phyloP scores from a whole-genome alignment of 73 alveolate genomes.

The Tetrahymena borealis region DNA sequence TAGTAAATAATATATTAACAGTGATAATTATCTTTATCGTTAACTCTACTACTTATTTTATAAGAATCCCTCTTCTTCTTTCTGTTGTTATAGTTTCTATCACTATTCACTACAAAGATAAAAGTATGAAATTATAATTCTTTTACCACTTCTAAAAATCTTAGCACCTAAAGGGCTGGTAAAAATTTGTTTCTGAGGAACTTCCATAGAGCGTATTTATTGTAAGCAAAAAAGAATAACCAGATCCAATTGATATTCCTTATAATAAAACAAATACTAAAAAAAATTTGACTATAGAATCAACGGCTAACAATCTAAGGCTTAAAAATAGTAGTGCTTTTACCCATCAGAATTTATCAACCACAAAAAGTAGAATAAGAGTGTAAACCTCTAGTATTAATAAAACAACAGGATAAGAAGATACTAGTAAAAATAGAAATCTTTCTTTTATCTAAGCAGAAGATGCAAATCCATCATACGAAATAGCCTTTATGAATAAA shows the following conservation, averaged over 20 bases:
- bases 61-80: neutral
- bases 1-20: neutral
- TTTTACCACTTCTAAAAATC: neutral
- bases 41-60: neutral
- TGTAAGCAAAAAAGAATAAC: neutral
- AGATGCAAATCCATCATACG: neutral
- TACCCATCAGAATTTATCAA: too few relatives aligned
- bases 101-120: neutral
- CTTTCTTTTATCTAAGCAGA: too few relatives aligned
- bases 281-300: too few relatives aligned
- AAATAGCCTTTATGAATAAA: neutral
- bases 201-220: neutral
- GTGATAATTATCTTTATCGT: neutral
- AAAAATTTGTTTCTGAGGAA: neutral
- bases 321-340: too few relatives aligned
- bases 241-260: neutral
- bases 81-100: neutral
- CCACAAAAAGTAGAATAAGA: too few relatives aligned
- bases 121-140: neutral
- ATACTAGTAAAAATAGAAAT: too few relatives aligned
- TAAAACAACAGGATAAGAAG: too few relatives aligned
- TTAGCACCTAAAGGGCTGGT: neutral
- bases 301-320: too few relatives aligned
- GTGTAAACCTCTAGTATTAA: too few relatives aligned
- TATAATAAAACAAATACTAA: neutral